Conservation (phyloP, 2,329 filamentous ascomycete genomes). For the Fusarium sulawesiense region DNA sequence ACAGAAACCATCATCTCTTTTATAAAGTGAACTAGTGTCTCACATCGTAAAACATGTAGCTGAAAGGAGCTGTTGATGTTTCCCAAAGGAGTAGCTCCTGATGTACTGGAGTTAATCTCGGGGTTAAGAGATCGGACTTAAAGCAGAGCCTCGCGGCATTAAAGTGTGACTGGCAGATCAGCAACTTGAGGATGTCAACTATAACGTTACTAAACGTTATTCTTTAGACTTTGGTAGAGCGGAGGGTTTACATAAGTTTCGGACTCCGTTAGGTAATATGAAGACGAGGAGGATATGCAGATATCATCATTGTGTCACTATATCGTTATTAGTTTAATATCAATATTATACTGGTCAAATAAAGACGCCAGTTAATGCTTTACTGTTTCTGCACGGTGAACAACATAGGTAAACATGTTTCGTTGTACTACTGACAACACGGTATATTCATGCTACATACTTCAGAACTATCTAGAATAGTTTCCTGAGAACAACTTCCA, state of each 20-base stretch:
- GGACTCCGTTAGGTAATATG: background rate
- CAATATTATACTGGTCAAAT: background rate
- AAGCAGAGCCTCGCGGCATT: background rate
- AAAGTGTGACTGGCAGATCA: background rate
- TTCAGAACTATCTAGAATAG: constrained; percentile 18
- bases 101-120: background rate
- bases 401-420: no score
- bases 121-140: constrained; percentile 12
- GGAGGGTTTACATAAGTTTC: background rate
- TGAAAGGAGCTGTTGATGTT: background rate
- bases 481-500: constrained; percentile 34
- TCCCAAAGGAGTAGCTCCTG: background rate
- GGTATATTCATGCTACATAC: background rate
- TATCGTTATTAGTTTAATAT: background rate
- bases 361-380: background rate
- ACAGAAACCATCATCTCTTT: fast-evolving
- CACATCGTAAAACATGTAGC: background rate
- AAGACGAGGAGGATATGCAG: background rate
- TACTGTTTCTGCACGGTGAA: background rate
- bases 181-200: background rate
- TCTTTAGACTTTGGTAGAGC: no score
- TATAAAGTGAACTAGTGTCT: background rate
- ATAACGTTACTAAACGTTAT: background rate
- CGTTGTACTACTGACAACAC: background rate
- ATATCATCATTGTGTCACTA: background rate